These are phyloP conservation scores for Rheum nobile DNA, from an alignment of 148 eudicot species.

Conservation along the genomic window DNA sequence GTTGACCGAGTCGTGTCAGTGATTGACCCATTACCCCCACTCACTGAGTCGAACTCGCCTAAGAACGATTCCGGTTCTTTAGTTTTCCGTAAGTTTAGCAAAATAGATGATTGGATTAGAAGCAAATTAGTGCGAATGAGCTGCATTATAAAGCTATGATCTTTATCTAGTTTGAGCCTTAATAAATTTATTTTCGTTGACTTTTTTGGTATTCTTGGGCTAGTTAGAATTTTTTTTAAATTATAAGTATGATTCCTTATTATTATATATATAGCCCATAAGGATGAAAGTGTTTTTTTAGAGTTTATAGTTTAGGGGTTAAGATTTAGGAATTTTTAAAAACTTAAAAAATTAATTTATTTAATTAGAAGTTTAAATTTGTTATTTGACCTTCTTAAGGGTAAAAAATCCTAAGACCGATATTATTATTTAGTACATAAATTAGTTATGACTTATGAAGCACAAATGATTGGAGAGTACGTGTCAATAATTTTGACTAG, in stretches of 20 bases:
- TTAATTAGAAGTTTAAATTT: too few relatives aligned
- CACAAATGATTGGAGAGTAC: neutral
- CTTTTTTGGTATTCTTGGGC: neutral
- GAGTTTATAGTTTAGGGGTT: too few relatives aligned
- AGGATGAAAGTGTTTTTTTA: too few relatives aligned
- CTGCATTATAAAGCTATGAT: neutral
- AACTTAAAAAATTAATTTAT: too few relatives aligned
- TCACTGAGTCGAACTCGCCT: neutral
- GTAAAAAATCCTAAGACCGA: too few relatives aligned
- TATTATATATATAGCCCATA: too few relatives aligned
- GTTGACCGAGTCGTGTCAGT: neutral
- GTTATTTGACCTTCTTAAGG: too few relatives aligned
- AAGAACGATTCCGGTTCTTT: neutral
- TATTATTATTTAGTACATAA: too few relatives aligned
- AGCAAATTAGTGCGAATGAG: slow-evolving; percentile 1
- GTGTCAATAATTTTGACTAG: neutral
- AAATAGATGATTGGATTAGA: neutral
- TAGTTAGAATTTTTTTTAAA: too few relatives aligned
- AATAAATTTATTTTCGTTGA: neutral
- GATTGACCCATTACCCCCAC: neutral
- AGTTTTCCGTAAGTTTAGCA: neutral
- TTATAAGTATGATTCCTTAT: too few relatives aligned
- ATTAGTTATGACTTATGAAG: neutral
- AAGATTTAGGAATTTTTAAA: too few relatives aligned
- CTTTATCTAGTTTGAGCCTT: neutral